These are phyloP conservation scores for Strombidium stylifer DNA, from an alignment of 73 alveolate genomes.

Conservation along the genomic window DNA sequence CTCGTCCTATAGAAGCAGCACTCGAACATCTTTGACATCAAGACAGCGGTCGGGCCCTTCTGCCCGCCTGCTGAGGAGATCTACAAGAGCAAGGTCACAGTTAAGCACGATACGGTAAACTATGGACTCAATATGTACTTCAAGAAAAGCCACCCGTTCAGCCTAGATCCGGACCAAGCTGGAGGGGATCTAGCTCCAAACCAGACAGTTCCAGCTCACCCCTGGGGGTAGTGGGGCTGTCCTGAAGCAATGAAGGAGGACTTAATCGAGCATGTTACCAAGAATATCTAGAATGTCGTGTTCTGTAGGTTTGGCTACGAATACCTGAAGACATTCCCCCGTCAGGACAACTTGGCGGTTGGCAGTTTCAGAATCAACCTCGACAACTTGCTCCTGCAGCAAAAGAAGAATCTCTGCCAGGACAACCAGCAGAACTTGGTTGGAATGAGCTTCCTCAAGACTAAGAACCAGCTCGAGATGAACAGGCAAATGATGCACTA, in stretches of 20 bases:
- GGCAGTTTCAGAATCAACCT: conserved; percentile 20
- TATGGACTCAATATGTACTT: conserved; percentile 34
- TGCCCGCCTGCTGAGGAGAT: too few species aligned
- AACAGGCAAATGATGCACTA: too few species aligned
- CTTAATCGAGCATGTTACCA: conserved; percentile 12
- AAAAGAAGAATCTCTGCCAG: conserved; percentile 8
- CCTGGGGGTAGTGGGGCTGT: not conserved
- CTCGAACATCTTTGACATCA: too few species aligned
- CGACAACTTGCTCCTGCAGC: conserved; percentile 1
- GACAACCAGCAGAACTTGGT: too few species aligned
- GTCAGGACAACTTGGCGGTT: conserved; percentile 6
- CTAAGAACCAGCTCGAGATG: too few species aligned
- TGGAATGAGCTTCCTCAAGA: too few species aligned
- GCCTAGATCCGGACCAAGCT: conserved; percentile 12
- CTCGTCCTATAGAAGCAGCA: too few species aligned
- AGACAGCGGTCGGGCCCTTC: too few species aligned
- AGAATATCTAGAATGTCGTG: conserved; percentile 1
- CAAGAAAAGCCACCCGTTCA: conserved; percentile 18
- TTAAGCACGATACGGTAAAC: not conserved
- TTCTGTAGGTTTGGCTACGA: conserved; percentile 37
- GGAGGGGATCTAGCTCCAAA: conserved; percentile 19
- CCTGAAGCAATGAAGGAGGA: not conserved
- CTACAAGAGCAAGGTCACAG: too few species aligned
- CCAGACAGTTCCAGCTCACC: too few species aligned
- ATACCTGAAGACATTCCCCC: too few species aligned